Evolutionary conservation across 768 basidiomycete species (phyloP).

Genomic region (Termitomyces sp.): DNA sequence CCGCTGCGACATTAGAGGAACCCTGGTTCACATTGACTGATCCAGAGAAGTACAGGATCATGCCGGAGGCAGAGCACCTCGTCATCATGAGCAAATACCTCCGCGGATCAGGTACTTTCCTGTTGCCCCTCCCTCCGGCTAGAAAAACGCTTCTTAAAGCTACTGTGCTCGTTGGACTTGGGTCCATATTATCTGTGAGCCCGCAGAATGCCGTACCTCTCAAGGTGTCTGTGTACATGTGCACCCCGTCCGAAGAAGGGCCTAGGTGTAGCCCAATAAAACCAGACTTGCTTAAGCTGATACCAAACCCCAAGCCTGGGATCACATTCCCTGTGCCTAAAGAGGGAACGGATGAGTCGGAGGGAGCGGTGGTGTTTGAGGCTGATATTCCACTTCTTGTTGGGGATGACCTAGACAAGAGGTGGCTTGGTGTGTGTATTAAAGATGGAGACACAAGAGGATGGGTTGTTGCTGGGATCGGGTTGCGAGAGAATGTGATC

Average conservation of each 20-base stretch:
- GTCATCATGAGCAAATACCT: constrained; percentile 34
- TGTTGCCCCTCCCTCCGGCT: constrained; percentile 39
- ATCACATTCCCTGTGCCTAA: constrained; percentile 58
- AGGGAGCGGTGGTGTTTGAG: constrained; percentile 65
- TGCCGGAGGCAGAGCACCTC: constrained; percentile 33
- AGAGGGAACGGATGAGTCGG: constrained; percentile 70
- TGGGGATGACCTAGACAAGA: constrained; percentile 1
- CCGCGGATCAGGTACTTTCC: constrained; percentile 34
- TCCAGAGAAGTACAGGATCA: constrained; percentile 25
- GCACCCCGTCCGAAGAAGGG: constrained; percentile 19
- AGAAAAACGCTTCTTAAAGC: constrained; percentile 24
- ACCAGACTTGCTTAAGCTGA: constrained; percentile 48
- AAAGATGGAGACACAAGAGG: constrained; percentile 46
- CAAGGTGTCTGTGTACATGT: constrained; percentile 41
- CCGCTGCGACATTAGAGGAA: constrained; percentile 9
- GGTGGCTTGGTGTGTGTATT: constrained; percentile 50
- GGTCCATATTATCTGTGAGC: constrained; percentile 42
- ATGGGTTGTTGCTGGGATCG: constrained; percentile 58
- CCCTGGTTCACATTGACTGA: constrained; percentile 16
- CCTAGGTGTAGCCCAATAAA: constrained; percentile 32
- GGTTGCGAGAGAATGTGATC: constrained; percentile 23
- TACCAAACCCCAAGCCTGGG: constrained; percentile 55
- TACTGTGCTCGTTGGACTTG: constrained; percentile 56
- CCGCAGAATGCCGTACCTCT: constrained; percentile 45
- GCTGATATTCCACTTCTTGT: constrained; percentile 27